These are phyloP conservation scores for Dysphania ambrosioides DNA, from an alignment of 148 eudicot genomes.

Conservation along the genomic window DNA sequence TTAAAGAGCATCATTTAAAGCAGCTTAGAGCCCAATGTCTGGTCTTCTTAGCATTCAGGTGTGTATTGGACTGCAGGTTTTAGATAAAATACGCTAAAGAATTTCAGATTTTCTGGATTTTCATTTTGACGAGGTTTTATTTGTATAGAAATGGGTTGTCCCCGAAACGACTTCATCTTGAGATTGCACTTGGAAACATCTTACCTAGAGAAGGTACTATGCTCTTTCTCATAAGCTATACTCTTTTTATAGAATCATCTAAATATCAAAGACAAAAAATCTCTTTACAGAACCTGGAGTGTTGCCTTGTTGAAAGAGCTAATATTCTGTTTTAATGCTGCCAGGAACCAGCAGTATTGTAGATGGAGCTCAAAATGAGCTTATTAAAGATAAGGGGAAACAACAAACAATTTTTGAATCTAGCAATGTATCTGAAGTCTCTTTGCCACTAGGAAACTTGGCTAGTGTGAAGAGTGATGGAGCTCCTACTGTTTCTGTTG, in stretches of 20 bases:
- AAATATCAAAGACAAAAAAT: too few relatives aligned
- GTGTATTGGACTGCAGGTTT: conserved; percentile 4
- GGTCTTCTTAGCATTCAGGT: conserved; percentile 95
- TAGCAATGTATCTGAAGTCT: conserved; percentile 38
- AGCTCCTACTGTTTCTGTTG: conserved; percentile 31
- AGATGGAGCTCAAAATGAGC: conserved; percentile 66
- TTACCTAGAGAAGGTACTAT: conserved; percentile 60
- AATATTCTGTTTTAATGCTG: conserved; percentile 14
- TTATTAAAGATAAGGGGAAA: conserved; percentile 51
- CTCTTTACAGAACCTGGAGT: background rate
- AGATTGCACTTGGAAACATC: conserved; percentile 81
- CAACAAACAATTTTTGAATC: conserved; percentile 45
- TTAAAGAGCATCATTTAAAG: conserved; percentile 90
- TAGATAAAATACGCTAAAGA: background rate
- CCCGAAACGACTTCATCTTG: conserved; percentile 88
- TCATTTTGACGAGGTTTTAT: conserved; percentile 16
- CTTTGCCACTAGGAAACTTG: conserved; percentile 39
- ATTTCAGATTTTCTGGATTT: background rate
- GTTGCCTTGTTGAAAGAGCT: background rate
- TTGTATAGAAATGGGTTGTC: conserved; percentile 67
- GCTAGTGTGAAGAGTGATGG: conserved; percentile 39
- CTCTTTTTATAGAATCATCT: background rate
- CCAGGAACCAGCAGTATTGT: conserved; percentile 34
- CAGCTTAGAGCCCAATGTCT: conserved; percentile 99
- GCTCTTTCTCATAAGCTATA: background rate